Conservation (phyloP, 73 alveolate genomes). For the Paramecium octaurelia region DNA sequence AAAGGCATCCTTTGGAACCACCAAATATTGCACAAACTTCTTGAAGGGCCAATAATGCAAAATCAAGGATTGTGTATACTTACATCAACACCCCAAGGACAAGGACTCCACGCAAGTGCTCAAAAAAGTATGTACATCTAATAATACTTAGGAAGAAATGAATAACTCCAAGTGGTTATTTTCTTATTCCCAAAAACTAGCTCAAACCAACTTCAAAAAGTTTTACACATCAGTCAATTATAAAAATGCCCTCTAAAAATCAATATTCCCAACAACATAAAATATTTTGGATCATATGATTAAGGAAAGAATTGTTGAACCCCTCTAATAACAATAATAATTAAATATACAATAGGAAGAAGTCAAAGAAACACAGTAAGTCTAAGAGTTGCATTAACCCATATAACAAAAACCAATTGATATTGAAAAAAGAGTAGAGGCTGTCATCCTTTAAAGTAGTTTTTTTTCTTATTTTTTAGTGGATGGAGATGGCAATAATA, state of each 20-base stretch:
- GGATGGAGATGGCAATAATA: not conserved
- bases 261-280: slow-evolving; percentile 52
- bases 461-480: not conserved
- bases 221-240: slow-evolving; percentile 16
- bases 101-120: slow-evolving; percentile 57
- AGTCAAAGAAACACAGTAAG: not conserved
- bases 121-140: not conserved
- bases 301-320: slow-evolving; percentile 34
- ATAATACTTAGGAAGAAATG: slow-evolving; percentile 47
- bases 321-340: not conserved
- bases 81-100: slow-evolving; percentile 75
- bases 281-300: slow-evolving; percentile 28
- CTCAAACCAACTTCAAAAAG: slow-evolving; percentile 41
- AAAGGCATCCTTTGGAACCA: slow-evolving; percentile 84
- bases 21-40: slow-evolving; percentile 81
- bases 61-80: slow-evolving; percentile 76
- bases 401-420: not conserved
- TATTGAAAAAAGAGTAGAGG: slow-evolving; percentile 31
- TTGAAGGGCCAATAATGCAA: slow-evolving; percentile 75
- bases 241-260: slow-evolving; percentile 48
- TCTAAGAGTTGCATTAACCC: not conserved
- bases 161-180: slow-evolving; percentile 52
- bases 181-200: slow-evolving; percentile 41
- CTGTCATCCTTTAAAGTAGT: slow-evolving; percentile 16
- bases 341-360: not conserved